Evolutionary conservation across 352 stramenopile species (phyloP), one percentile per base, ranked within the genome.

Genomic region (Phytophthora cajani): DNA sequence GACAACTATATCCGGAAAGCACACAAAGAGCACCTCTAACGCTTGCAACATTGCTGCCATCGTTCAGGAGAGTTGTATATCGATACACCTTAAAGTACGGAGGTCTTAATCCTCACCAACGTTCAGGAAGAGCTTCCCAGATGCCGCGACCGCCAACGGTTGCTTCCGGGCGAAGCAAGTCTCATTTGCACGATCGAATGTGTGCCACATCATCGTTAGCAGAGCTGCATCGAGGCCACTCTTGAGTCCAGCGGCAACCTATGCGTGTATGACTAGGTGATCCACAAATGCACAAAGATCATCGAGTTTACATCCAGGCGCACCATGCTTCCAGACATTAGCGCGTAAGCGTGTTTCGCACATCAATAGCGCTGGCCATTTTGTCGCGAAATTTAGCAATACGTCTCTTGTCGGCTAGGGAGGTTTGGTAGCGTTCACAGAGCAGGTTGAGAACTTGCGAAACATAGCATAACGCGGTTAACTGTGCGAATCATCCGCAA

Each of bases 11-110:
- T n/a, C n/a, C n/a, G n/a, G n/a, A n/a, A n/a, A n/a, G 12, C 36
- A 42, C 50, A 64, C 25, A 46, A 64, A 70, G 1, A 60, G 32
- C 23, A 70, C 4, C 4, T 33, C 54, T 23, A 72, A 67, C 0
- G 50, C 68, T 23, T 71, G 56, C 2, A 67, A 27, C 68, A 71
- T 25, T 70, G 61, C 17, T 70, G 46, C 25, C 54, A 74, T 17
- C 25, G 47, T 27, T 62, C 56, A 6, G 25, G 19, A 12, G 53
- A 27, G 32, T 69, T 60, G 55, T 52, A 71, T 8, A 68, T 67
- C 1, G 62, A 71, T 0, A 71, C 57, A 30, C 51, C 57, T 57
- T 33, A 46, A 12, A 59, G 30, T n/a, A 57, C 60, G 1, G 50
- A 67, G 2, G 36, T 67, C 25, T 67, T 54, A 25, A 59, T 58